Evolutionary conservation across 1,139 yeast species (phyloP), one percentile per base, ranked within the genome.

Genomic region (Petasospora rhodanensis): DNA sequence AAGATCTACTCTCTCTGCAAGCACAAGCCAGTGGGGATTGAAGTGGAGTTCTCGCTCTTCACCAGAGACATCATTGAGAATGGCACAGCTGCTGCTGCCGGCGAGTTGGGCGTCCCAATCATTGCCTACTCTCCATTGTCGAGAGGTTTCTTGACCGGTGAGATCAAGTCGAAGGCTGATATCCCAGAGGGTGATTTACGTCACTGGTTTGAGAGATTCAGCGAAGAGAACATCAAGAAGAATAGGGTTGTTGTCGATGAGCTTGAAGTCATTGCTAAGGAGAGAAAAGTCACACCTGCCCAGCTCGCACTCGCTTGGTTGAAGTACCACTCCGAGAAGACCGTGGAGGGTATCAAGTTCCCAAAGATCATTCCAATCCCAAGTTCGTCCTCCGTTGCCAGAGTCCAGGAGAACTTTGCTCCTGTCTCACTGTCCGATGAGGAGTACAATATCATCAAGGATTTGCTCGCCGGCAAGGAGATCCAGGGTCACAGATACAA

Each of bases 71-170:
- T 79, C 21, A 52, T 76, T 24, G 42, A 58, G 8, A 74, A 80
- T 49, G 94, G 89, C 2, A 68, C 80, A 14, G 70, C 79, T 41
- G 68, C 66, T 12, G 57, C 64, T 5, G 68, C 75, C 40, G 62
- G 58, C n/a, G 79, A 77, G 39, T 62, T 71, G 24, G 64, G 63
- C n/a, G 69, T 85, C 37, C 81, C 91, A 7, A 63, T 84, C 23
- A 61, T 82, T 41, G 85, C 89, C 18, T 85, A 86, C 59, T 80
- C 94, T 18, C 95, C 95, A 25, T 65, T 86, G 41, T 79, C 86
- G n/a, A 68, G 83, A 50, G 95, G 96, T 1, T 59, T 77, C 37
- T 68, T 86, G 40, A 79, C 93, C 7, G 93, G 91, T 37, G 44
- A 62, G 13, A 69, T 75, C 37, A 51, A 61, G 10, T 54, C 58